Evolutionary conservation across 2,329 filamentous ascomycete species (phyloP), one percentile per base, ranked within the genome.

Genomic region (Furcasterigmium furcatum): DNA sequence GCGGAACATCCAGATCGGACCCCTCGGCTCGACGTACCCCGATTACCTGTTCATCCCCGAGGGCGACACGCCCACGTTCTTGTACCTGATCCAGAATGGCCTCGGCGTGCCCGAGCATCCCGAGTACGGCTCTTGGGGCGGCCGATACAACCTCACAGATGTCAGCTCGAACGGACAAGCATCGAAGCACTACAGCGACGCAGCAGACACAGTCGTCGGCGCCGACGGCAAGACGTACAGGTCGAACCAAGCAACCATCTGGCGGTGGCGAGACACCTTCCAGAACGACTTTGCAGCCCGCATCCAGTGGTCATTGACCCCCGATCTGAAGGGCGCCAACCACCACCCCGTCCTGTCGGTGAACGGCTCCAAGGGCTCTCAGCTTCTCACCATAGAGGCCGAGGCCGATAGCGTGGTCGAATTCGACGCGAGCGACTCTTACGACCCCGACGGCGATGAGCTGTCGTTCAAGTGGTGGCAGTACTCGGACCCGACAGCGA

Each of bases 1-100:
- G 35, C 59, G 73, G 38, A 67, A 80, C 49, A 74, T 82, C 41
- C 76, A 79, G 50, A 68, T 78, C 20, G 62, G 63, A 0, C 58
- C 61, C 10, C 54, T 80, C 3, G 74, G 73, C 1, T 49, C 51
- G 0, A 61, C 58, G 3, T 77, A 77, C 44, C 73, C 71, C 0
- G 59, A 77, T 46, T 70, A 69, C 39, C 54, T 68, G 4, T 79
- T 67, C 52, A 78, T 79, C 46, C 67, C 70, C 20, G 79, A 82
- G 54, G 71, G 73, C 16, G 73, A 76, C 47, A 73, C 71, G 1
- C 74, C 74, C 0, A 70, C 73, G 0, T 71, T 77, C 44, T 63
- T 78, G 13, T 73, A 73, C 47, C 62, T 70, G 0, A 67, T 74
- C 14, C 70, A 72, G 36, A 74, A 74, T 45, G 72, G 72, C 2